phyloP scores from a whole-genome alignment of 129 eudicot species.

The Artemisia tridentata region DNA sequence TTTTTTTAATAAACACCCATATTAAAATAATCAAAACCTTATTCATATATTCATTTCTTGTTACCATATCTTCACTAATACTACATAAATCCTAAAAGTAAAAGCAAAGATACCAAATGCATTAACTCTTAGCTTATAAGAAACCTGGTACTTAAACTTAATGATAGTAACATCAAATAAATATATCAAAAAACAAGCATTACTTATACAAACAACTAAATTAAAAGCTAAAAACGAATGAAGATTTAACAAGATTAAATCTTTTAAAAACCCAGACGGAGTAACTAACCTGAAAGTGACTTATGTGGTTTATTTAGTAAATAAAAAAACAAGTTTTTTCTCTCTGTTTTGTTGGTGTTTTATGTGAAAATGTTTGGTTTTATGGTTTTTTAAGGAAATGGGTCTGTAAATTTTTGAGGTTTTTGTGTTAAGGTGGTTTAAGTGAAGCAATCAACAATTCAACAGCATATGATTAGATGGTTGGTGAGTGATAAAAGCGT shows the following conservation, averaged over 20 bases:
- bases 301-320: background rate
- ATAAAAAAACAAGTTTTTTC: background rate
- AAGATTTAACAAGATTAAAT: constrained; percentile 18
- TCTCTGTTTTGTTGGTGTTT: background rate
- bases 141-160: constrained; percentile 13
- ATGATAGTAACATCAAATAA: background rate
- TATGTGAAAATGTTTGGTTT: background rate
- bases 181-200: constrained; percentile 3
- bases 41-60: background rate
- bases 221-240: background rate
- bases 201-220: background rate
- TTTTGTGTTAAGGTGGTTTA: background rate
- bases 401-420: background rate
- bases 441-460: background rate
- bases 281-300: constrained; percentile 31
- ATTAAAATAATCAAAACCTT: background rate
- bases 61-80: constrained; percentile 3
- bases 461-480: background rate
- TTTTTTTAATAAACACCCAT: too few species aligned
- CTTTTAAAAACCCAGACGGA: constrained; percentile 31
- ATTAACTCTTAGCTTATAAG: constrained; percentile 25
- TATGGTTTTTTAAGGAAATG: constrained; percentile 19
- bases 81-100: constrained; percentile 41
- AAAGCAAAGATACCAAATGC: constrained; percentile 39
- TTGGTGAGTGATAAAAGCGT: constrained; percentile 10